phyloP scores from a whole-genome alignment of 2,329 filamentous ascomycete species.

The Neophaeococcomyces mojaviensis region DNA sequence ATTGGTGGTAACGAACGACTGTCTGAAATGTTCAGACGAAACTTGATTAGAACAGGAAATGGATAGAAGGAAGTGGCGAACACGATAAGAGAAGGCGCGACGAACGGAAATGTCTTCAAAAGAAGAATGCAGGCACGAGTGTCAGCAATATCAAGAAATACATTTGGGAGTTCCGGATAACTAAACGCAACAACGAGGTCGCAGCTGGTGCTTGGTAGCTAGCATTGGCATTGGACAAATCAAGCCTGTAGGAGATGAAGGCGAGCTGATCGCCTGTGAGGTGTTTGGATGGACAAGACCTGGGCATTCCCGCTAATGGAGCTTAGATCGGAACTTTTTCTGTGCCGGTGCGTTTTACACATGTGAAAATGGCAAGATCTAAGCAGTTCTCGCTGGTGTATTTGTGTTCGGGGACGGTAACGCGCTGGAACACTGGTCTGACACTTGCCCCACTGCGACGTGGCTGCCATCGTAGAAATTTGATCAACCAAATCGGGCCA shows the following conservation, averaged over 20 bases:
- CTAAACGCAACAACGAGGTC: neutral
- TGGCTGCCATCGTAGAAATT: constrained; percentile 1
- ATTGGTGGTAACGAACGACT: constrained; percentile 2
- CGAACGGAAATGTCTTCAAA: constrained; percentile 2
- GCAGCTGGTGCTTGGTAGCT: neutral
- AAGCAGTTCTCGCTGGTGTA: too few relatives aligned
- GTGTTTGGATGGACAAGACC: constrained; percentile 3
- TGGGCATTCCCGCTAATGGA: constrained; percentile 5
- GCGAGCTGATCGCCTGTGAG: neutral
- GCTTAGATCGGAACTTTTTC: neutral
- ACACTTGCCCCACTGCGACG: neutral
- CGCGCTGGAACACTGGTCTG: neutral
- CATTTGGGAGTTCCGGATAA: neutral
- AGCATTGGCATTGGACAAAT: constrained; percentile 5
- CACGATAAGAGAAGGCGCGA: neutral
- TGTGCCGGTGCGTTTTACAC: too few relatives aligned
- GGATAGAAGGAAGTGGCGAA: constrained; percentile 2
- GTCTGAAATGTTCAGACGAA: constrained; percentile 2
- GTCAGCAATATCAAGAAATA: neutral
- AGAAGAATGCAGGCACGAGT: neutral
- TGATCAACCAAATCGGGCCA: neutral
- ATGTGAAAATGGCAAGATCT: too few relatives aligned
- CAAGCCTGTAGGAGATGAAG: neutral
- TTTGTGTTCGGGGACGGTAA: neutral
- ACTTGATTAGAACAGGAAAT: neutral